Conservation (phyloP, 805 yeast species). For the Candida railenensis region DNA sequence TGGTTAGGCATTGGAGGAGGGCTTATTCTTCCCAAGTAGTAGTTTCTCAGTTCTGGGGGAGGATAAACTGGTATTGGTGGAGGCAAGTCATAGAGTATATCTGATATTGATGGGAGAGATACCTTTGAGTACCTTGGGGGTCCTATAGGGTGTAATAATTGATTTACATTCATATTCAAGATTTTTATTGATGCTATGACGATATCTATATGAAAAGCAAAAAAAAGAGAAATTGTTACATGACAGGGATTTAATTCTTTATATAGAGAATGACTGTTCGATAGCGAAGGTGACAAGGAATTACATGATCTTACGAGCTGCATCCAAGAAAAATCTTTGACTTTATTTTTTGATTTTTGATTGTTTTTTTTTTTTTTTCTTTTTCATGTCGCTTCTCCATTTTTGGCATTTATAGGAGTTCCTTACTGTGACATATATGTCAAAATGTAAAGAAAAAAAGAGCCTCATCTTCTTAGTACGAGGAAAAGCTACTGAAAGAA, state of each 20-base stretch:
- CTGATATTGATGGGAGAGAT: slow-evolving; percentile 43
- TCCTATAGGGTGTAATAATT: slow-evolving; percentile 5
- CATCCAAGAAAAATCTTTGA: not conserved
- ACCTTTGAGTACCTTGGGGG: slow-evolving; percentile 17
- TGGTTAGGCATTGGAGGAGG: not conserved
- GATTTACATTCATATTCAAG: slow-evolving; percentile 2
- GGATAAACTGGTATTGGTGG: slow-evolving; percentile 4
- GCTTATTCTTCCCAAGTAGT: slow-evolving; percentile 1
- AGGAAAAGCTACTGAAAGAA: too few species aligned
- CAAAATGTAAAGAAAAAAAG: too few species aligned
- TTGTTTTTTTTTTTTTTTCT: not conserved
- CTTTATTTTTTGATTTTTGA: not conserved
- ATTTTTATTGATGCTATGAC: not conserved
- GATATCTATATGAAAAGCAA: not conserved
- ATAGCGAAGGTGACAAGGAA: not conserved
- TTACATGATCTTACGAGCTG: not conserved
- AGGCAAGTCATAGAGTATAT: slow-evolving; percentile 23
- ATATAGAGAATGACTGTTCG: not conserved
- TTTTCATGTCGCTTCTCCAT: not conserved
- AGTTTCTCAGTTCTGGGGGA: slow-evolving; percentile 6
- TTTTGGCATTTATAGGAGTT: not conserved
- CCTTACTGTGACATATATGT: not conserved
- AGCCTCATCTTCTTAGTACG: too few species aligned
- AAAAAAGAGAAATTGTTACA: not conserved
- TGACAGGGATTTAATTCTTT: not conserved